Conservation (phyloP, 257 asterid genomes). For the Plectranthus barbatus region DNA sequence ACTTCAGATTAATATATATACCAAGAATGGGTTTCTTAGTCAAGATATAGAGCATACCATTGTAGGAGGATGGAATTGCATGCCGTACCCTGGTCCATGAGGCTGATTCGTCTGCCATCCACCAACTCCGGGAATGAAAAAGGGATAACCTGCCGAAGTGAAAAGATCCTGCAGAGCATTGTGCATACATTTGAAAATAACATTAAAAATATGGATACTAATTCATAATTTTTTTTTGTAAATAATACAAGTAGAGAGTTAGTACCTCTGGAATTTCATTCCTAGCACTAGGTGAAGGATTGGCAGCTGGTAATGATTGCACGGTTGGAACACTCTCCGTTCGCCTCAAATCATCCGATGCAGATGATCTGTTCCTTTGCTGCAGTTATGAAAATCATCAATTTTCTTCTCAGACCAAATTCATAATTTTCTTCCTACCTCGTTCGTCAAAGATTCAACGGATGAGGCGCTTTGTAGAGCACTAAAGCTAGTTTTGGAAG, state of each 20-base stretch:
- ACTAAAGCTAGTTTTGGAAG: constrained; percentile 1
- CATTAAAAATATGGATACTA: background rate
- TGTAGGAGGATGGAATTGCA: constrained; percentile 40
- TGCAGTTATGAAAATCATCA: constrained; percentile 13
- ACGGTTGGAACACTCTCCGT: constrained; percentile 20
- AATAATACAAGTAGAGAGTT: background rate
- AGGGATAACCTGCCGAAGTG: constrained; percentile 26
- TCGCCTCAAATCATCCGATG: constrained; percentile 18
- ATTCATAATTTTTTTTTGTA: background rate
- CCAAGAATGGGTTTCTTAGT: background rate
- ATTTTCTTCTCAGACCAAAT: background rate
- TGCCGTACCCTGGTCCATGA: constrained; percentile 41
- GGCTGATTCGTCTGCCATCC: constrained; percentile 50
- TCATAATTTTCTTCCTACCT: constrained; percentile 20
- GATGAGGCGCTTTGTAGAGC: constrained; percentile 22
- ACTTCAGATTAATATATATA: background rate
- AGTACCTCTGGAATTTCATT: constrained; percentile 74
- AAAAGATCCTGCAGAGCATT: constrained; percentile 53
- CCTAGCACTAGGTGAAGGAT: constrained; percentile 28
- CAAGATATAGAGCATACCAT: constrained; percentile 28
- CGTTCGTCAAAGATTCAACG: constrained; percentile 20
- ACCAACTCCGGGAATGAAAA: constrained; percentile 34
- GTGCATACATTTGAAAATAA: background rate
- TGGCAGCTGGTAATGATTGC: constrained; percentile 30
- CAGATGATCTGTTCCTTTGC: constrained; percentile 23